Evolutionary conservation across 2,329 filamentous ascomycete species (phyloP).

Genomic region (Aspergillus niger): DNA sequence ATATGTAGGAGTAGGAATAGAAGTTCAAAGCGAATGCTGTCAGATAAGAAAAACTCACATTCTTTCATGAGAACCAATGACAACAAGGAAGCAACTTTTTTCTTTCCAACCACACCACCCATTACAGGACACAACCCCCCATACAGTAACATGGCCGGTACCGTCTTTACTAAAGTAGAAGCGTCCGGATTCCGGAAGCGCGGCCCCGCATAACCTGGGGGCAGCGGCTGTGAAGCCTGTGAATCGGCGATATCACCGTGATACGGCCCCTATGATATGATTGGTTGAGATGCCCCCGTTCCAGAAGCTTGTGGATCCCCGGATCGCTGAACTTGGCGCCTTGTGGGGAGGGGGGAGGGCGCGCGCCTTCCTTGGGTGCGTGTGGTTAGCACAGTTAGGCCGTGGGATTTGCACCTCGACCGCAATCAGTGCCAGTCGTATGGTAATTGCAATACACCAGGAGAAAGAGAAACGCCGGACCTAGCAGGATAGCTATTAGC

Average conservation of each 20-base stretch:
- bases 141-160: conserved; percentile 2
- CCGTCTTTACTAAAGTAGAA: conserved; percentile 5
- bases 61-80: no score
- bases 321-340: conserved; percentile 25
- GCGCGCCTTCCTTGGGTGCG: conserved; percentile 14
- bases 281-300: conserved; percentile 21
- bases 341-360: conserved; percentile 18
- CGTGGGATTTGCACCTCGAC: conserved; percentile 14
- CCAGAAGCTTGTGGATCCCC: conserved; percentile 29
- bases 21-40: not conserved
- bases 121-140: not conserved
- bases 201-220: conserved; percentile 29
- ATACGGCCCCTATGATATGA: conserved; percentile 9
- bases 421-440: conserved; percentile 4
- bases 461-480: no score
- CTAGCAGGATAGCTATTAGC: no score
- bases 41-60: conserved; percentile 1
- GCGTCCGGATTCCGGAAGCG: conserved; percentile 22
- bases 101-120: not conserved
- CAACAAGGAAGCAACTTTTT: no score
- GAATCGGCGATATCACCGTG: conserved; percentile 26
- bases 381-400: conserved; percentile 3
- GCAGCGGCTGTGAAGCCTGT: conserved; percentile 17
- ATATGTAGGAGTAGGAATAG: not conserved
- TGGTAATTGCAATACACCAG: not conserved